Conservation (phyloP, 768 basidiomycete species). For the Russula emetica region DNA sequence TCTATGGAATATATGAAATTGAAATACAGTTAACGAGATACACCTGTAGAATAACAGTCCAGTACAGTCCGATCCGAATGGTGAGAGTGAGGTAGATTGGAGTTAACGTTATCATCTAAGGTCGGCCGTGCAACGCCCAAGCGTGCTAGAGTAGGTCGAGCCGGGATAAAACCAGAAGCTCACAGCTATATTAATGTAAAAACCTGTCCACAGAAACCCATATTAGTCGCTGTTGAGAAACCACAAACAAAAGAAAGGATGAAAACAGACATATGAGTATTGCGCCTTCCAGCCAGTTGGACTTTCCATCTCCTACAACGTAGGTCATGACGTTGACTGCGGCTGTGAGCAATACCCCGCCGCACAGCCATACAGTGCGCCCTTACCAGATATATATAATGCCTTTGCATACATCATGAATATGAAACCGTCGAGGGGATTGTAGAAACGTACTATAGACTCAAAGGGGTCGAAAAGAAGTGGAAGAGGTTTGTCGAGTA, state of each 20-base stretch:
- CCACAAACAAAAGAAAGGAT: background rate
- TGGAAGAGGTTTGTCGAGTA: conserved; percentile 70
- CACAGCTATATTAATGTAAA: conserved; percentile 55
- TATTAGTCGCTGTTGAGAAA: conserved; percentile 7
- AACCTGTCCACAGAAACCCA: conserved; percentile 33
- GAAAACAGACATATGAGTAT: conserved; percentile 58
- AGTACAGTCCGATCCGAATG: conserved; percentile 2
- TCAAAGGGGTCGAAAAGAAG: conserved; percentile 89
- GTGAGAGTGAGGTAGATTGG: background rate
- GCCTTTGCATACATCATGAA: conserved; percentile 18
- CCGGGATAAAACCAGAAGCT: conserved; percentile 52
- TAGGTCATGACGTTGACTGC: conserved; percentile 66
- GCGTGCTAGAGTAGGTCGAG: conserved; percentile 35
- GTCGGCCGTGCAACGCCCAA: conserved; percentile 30
- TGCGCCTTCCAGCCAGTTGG: conserved; percentile 89
- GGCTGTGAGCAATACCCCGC: background rate
- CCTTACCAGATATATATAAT: conserved; percentile 47
- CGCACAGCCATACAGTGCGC: background rate
- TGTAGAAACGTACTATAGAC: conserved; percentile 47
- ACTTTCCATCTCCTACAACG: conserved; percentile 79
- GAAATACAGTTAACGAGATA: background rate
- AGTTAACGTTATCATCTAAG: conserved; percentile 8
- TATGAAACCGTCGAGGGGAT: background rate
- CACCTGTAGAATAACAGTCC: background rate
- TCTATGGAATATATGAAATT: background rate